These are phyloP conservation scores for Coccomyxa sp. DNA, from an alignment of 139 green algal genomes.

Conservation along the genomic window DNA sequence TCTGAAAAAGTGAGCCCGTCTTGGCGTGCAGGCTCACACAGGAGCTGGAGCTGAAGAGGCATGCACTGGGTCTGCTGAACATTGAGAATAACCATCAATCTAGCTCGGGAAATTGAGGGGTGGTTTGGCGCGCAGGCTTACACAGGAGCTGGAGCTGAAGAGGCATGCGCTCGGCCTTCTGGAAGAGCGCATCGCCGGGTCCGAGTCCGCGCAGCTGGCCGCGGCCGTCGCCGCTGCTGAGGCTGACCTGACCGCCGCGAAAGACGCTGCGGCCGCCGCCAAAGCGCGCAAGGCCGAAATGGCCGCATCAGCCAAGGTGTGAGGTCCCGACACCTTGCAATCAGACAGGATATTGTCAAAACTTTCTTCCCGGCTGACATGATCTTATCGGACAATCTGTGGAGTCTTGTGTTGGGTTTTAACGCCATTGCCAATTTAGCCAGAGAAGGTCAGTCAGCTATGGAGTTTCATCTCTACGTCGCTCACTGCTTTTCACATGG, in stretches of 20 bases:
- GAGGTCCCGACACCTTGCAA: background rate
- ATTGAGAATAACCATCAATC: too few species aligned
- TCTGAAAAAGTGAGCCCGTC: too few species aligned
- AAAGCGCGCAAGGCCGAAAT: slow-evolving; percentile 53
- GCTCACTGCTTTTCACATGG: too few species aligned
- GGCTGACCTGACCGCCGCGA: slow-evolving; percentile 44
- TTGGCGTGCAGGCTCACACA: slow-evolving; percentile 49
- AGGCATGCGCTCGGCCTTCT: slow-evolving; percentile 67
- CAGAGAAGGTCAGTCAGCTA: too few species aligned
- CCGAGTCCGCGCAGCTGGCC: slow-evolving; percentile 63
- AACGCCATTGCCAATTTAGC: too few species aligned
- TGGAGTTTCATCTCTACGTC: too few species aligned
- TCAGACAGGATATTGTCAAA: too few species aligned
- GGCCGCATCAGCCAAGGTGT: slow-evolving; percentile 62
- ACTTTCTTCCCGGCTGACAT: too few species aligned
- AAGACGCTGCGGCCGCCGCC: slow-evolving; percentile 43
- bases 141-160: slow-evolving; percentile 73
- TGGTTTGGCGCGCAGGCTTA: slow-evolving; percentile 34
- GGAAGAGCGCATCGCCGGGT: slow-evolving; percentile 56
- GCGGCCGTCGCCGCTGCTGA: slow-evolving; percentile 52
- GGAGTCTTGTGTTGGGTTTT: too few species aligned
- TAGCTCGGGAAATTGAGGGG: background rate
- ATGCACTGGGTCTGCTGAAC: too few species aligned
- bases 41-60: slow-evolving; percentile 58
- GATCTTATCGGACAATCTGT: too few species aligned